A percentile compares a stretch with the other conserved stretches of the same genome.
Evolutionary conservation across 2,329 filamentous ascomycete species (phyloP).

Genomic region (Penicillium sp.): DNA sequence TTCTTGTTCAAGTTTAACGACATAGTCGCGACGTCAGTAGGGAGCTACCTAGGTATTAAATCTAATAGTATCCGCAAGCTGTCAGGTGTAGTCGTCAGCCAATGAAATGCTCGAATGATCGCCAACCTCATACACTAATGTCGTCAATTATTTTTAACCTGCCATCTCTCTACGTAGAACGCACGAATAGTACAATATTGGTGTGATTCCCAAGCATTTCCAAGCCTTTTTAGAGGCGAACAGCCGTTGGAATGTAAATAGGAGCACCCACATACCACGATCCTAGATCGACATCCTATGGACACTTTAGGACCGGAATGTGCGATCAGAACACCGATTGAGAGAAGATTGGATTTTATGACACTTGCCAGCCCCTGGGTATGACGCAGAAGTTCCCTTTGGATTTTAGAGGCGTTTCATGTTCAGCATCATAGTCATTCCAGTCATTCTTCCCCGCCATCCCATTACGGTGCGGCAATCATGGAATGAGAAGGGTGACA

Average conservation of each 20-base stretch:
- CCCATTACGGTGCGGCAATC: slow-evolving; percentile 2
- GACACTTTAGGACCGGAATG: slow-evolving; percentile 15
- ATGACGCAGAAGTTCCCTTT: slow-evolving; percentile 14
- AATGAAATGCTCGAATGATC: neutral
- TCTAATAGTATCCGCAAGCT: neutral
- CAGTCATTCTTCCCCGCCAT: slow-evolving; percentile 19
- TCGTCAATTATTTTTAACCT: neutral
- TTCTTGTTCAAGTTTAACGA: no score
- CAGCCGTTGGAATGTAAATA: slow-evolving; percentile 16
- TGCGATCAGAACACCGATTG: slow-evolving; percentile 3
- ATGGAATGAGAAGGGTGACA: slow-evolving; percentile 3
- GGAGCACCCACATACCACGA: slow-evolving; percentile 11
- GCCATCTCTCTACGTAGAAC: neutral
- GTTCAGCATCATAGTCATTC: slow-evolving; percentile 10
- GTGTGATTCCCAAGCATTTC: neutral
- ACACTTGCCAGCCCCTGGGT: slow-evolving; percentile 14
- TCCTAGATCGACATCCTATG: slow-evolving; percentile 12
- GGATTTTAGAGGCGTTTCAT: slow-evolving; percentile 11
- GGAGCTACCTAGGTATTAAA: no score
- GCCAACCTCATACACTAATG: neutral
- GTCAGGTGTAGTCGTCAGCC: neutral
- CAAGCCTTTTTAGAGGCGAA: slow-evolving; percentile 9
- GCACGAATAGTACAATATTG: neutral
- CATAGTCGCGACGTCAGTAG: neutral
- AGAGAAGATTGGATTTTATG: neutral